phyloP scores from a whole-genome alignment of 2,329 filamentous ascomycete genomes.

The Coleophoma crateriformis region DNA sequence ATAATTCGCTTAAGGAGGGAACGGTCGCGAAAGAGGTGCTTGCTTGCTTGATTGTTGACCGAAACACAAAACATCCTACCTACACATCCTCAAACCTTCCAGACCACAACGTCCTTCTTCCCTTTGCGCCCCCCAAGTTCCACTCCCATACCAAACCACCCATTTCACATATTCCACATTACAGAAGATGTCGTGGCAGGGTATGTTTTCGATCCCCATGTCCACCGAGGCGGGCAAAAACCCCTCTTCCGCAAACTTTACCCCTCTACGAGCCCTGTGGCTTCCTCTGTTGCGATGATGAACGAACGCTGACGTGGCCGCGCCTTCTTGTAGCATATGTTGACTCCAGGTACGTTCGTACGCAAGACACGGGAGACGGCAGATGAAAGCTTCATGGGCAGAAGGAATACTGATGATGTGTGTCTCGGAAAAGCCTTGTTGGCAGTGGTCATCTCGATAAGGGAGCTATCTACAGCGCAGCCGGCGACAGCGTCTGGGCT shows the following conservation, averaged over 20 bases:
- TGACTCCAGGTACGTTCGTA: conserved; percentile 48
- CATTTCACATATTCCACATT: conserved; percentile 5
- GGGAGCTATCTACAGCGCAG: conserved; percentile 76
- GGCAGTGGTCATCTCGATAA: conserved; percentile 75
- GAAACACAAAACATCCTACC: too few relatives aligned
- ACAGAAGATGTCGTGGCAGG: conserved; percentile 68
- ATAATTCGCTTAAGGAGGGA: too few relatives aligned
- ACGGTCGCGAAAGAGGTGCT: too few relatives aligned
- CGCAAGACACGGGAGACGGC: too few relatives aligned
- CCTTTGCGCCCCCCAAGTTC: neutral
- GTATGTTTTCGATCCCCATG: conserved; percentile 33
- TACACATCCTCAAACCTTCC: neutral
- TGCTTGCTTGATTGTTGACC: too few relatives aligned
- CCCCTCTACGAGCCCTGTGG: neutral
- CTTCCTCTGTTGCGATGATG: too few relatives aligned
- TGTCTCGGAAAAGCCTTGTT: conserved; percentile 57
- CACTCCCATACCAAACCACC: conserved; percentile 2
- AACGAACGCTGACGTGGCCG: neutral
- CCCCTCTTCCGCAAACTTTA: conserved; percentile 15
- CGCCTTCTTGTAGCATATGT: conserved; percentile 44
- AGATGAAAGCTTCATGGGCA: too few relatives aligned
- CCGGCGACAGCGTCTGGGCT: conserved; percentile 79
- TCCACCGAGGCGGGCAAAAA: conserved; percentile 17
- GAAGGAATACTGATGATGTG: conserved; percentile 13
- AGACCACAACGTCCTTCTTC: conserved; percentile 4